phyloP scores from a whole-genome alignment of 176 grass and related monocot genomes.

The Musa acuminata region DNA sequence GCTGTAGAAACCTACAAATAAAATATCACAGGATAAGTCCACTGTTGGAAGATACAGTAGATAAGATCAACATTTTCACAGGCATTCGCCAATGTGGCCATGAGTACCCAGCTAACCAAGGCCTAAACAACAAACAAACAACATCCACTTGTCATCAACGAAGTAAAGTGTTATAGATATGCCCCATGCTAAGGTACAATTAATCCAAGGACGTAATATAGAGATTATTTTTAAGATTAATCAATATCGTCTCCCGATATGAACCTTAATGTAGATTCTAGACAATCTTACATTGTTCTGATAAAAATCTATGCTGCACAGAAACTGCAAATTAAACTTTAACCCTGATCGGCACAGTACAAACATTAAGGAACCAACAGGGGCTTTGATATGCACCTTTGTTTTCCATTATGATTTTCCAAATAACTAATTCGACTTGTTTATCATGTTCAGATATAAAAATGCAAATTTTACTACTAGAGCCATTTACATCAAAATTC shows the following conservation, averaged over 20 bases:
- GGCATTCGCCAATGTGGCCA: neutral
- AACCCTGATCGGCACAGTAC: neutral
- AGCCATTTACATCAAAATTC: neutral
- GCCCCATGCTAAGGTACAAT: neutral
- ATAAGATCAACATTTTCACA: neutral
- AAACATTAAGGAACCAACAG: neutral
- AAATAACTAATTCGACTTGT: too few species aligned
- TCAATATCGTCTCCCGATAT: neutral
- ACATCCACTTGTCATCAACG: neutral
- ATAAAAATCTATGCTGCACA: neutral
- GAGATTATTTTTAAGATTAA: neutral
- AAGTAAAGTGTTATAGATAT: neutral
- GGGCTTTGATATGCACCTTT: neutral
- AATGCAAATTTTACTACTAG: neutral
- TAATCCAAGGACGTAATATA: neutral
- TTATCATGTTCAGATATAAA: too few species aligned
- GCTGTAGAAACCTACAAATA: slow-evolving; percentile 1
- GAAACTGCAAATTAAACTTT: neutral
- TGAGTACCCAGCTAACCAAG: neutral
- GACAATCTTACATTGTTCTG: neutral
- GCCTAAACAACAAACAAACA: neutral
- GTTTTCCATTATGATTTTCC: neutral
- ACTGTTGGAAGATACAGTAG: neutral
- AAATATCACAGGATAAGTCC: neutral
- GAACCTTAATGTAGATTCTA: neutral